Base-by-base conservation (phyloP, 371 early-diverging fungal genomes). In the Rhizomucor pusillus region DNA sequence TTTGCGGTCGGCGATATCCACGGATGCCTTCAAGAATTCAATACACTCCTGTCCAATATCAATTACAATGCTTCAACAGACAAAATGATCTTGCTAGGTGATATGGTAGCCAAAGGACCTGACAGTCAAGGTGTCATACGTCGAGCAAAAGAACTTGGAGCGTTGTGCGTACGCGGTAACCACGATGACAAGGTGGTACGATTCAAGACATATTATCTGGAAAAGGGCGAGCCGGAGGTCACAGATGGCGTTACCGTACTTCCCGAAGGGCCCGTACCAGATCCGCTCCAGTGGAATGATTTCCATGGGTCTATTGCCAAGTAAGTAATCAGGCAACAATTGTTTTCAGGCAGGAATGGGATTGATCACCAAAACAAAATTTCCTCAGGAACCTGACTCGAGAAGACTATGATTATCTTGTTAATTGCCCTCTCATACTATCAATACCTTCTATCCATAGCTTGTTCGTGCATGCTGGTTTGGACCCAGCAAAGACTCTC, bases 1-100 rank as follows among this genome's bases (percentile, higher is more conserved):
- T 69, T 86, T 44, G 79, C 90, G n/a, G 60, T 90, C 19, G 90
- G 90, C 5, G 90, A 90, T 52, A 71, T 90, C 29, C 90, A 90
- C 48, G 90, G 90, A 0, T 74, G 79, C 25, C 20, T 81, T 0
- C 52, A 64, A 2, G 86, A 88, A 50, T 59, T 90, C 12, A 65
- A 80, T 9, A 25, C 44, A 9, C 67, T 89, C 7, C 48, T 90
- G 2, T 60, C 62, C 0, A 61, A 68, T 19, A 53, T 88, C 20
- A 20, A 71, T 3, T 87, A 63, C 33, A 66, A 53, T 12, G 19
- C 71, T 35, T 47, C 59, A 11, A 43, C 48, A 0, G 59, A 90
- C 57, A 75, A 73, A 37, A 39, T 90, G 1, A 80, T 90, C 25
- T 61, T 88, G 9, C 82, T 84, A 0, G 90, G 90, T 1, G 90